A percentile compares a stretch with the other conserved stretches of the same genome.
Conservation (phyloP, 306 rosid genomes). For the Corylus americana region DNA sequence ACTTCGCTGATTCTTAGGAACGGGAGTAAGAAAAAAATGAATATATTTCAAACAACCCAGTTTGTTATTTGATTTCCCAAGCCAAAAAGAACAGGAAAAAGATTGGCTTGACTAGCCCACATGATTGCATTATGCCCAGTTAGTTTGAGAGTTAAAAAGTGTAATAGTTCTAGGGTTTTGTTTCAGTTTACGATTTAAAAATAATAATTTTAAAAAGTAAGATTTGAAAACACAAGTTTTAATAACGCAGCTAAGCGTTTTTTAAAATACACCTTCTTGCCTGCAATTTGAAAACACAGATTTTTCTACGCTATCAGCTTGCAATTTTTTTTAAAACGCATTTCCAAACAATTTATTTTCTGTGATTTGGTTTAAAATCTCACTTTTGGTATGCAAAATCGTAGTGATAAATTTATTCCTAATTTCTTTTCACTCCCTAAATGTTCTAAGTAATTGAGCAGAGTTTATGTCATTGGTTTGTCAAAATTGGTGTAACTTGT, state of each 20-base stretch:
- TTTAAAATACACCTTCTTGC: no score
- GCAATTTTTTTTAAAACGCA: no score
- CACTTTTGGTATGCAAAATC: no score
- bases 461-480: background rate
- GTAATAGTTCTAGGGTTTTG: background rate
- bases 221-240: no score
- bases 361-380: no score
- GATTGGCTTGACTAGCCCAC: background rate
- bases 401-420: no score
- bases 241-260: no score
- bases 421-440: background rate
- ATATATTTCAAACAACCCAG: background rate
- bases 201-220: no score
- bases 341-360: no score
- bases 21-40: background rate
- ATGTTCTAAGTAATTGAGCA: background rate
- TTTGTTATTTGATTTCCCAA: background rate
- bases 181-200: no score
- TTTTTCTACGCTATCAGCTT: no score
- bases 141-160: background rate
- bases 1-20: background rate
- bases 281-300: no score
- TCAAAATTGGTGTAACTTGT: background rate
- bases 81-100: background rate
- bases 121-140: background rate